Evolutionary conservation across 257 asterid species (phyloP), one percentile per base, ranked within the genome.

Genomic region (Jasminum sambac): DNA sequence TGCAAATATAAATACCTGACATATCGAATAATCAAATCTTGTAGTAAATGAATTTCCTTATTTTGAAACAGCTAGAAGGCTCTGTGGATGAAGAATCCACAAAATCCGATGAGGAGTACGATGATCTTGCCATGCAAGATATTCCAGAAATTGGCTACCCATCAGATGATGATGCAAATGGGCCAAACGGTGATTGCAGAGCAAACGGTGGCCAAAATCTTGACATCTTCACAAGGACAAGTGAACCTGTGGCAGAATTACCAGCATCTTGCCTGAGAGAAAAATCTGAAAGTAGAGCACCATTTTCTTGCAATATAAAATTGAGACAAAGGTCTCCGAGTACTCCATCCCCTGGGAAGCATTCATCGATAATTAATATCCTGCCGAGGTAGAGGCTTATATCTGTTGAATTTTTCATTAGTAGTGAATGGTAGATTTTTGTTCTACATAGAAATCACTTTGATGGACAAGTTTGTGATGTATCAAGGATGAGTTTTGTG

Each of bases 41-140:
- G 26, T 50, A 52, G 60, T 50, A 8, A 50, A 52, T n/a, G 4
- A 8, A 50, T 11, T 50, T n/a, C 17, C 11, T 50, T 50, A n/a
- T 50, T 50, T 50, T 50, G 60, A 52, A 23, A 21, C 85, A 90
- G 97, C 59, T 86, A 82, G 98, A 89, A 79, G 96, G 97, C 11
- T 93, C 98, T 1, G 97, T 90, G 78, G 97, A 93, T 8, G 97
- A 93, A 73, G 95, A 77, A 68, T 93, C 87, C n/a, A 82, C 90
- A 8, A 85, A 89, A 76, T 89, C 97, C 0, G 92, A 93, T 4
- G 98, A 92, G 75, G 97, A 90, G 79, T 90, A 86, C 57, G 97
- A 93, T 43, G 98, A 89, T 76, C 96, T 93, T 63, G 96, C 97
- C 24, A 81, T 88, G 87, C 79, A 79, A 75, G 95, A 88, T 66